These are phyloP conservation scores for Rhytidiadelphus loreus DNA, from an alignment of 225 moss, liverwort and hornwort species.

Conservation along the genomic window DNA sequence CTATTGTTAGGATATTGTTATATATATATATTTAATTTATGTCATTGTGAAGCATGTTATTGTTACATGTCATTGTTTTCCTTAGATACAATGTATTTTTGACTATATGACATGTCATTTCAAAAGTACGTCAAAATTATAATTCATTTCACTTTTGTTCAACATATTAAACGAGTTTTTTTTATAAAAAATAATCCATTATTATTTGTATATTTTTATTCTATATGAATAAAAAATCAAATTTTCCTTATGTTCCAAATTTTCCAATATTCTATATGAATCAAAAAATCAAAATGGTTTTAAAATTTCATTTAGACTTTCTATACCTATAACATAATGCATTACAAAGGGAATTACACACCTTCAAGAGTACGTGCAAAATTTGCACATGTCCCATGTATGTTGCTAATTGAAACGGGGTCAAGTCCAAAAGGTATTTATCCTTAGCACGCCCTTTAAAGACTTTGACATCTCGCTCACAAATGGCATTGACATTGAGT, in stretches of 20 bases:
- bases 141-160: not conserved
- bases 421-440: fast-evolving
- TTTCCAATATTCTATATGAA: not conserved
- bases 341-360: not conserved
- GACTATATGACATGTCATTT: not conserved
- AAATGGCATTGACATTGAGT: not conserved
- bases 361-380: not conserved
- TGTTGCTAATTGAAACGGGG: not conserved
- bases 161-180: not conserved
- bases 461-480: no score
- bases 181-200: not conserved
- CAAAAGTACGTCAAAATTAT: not conserved
- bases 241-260: fast-evolving
- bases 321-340: not conserved
- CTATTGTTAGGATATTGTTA: not conserved
- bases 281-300: not conserved
- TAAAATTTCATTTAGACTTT: no score
- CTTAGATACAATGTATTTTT: not conserved
- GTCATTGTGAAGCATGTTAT: not conserved
- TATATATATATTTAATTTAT: not conserved
- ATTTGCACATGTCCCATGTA: not conserved
- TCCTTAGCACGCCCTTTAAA: no score
- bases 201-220: not conserved
- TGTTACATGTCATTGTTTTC: not conserved
- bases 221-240: not conserved